Base-by-base conservation (phyloP, 78 protist species). In the Cyanophora paradoxa region DNA sequence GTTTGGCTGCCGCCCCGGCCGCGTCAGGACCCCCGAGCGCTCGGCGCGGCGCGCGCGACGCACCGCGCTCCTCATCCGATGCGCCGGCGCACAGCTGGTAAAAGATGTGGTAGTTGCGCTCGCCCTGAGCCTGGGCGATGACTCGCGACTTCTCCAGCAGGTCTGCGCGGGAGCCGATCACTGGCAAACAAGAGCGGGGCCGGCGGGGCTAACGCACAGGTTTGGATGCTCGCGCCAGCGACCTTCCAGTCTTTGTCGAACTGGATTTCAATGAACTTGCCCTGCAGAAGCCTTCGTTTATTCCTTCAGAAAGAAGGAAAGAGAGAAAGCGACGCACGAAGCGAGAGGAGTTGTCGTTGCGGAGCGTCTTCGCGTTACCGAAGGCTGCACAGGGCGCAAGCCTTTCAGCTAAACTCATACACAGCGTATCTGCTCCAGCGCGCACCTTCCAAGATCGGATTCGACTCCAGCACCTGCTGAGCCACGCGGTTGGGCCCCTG, bases 141-240 rank as follows among this genome's bases (percentile, higher is more conserved):
- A 86, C 69, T 36, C 90, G 78, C 14, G 83, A 61, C 80, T 73
- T 77, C 48, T 86, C 90, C 19, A 86, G 78, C 33, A 86, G 81
- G 65, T 78, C n/a, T n/a, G n/a, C n/a, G n/a, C n/a, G n/a, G n/a
- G n/a, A n/a, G n/a, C n/a, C n/a, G n/a, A n/a, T n/a, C n/a, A n/a
- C n/a, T n/a, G n/a, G n/a, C n/a, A n/a, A n/a, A n/a, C n/a, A n/a
- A n/a, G n/a, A n/a, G n/a, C n/a, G n/a, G n/a, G n/a, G n/a, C n/a
- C n/a, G n/a, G n/a, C n/a, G n/a, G n/a, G n/a, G n/a, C n/a, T n/a
- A 54, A 54, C 30, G 19, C 26, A 54, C 30, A 54, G 37, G 72
- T 46, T 68, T 63, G 54, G n/a, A 74, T 46, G 24, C 42, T 41
- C 44, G 79, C 79, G 22, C 79, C 79, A 22, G 22, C 5, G 44